Conservation (phyloP, 2,329 filamentous ascomycete species). For the Metarhizium brunneum region DNA sequence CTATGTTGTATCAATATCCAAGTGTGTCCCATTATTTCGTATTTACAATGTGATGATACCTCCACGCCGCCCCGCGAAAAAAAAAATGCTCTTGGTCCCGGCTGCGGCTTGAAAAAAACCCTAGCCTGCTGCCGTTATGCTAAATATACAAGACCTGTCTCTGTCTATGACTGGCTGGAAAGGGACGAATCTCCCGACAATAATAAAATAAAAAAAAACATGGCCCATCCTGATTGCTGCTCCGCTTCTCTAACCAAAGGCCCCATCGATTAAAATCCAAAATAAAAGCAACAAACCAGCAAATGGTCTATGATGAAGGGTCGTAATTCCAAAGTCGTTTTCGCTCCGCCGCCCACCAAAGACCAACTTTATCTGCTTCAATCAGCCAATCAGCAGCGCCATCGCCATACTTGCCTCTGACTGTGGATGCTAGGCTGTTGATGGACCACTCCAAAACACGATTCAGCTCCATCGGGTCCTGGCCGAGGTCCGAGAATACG, state of each 20-base stretch:
- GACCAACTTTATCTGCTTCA: constrained; percentile 19
- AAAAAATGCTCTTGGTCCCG: too few species aligned
- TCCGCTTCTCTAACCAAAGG: not conserved
- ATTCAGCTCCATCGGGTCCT: constrained; percentile 19
- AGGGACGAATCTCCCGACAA: not conserved
- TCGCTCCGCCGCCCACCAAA: constrained; percentile 21
- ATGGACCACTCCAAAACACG: constrained; percentile 11
- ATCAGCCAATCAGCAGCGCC: constrained; percentile 18
- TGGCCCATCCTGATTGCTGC: not conserved
- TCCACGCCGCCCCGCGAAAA: too few species aligned
- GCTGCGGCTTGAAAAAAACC: too few species aligned
- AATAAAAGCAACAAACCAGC: not conserved
- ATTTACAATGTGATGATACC: too few species aligned
- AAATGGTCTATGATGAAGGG: not conserved
- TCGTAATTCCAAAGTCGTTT: constrained; percentile 9
- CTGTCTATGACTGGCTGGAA: not conserved
- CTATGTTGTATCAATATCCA: too few species aligned
- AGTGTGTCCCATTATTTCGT: too few species aligned
- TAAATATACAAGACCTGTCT: not conserved
- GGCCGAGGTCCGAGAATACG: constrained; percentile 16
- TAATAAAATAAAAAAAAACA: not conserved
- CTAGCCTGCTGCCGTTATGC: not conserved
- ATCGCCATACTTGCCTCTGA: constrained; percentile 9
- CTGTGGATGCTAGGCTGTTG: constrained; percentile 5
- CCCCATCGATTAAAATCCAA: not conserved